Conservation (phyloP, 2,329 filamentous ascomycete genomes). For the Fusarium tricinctum region DNA sequence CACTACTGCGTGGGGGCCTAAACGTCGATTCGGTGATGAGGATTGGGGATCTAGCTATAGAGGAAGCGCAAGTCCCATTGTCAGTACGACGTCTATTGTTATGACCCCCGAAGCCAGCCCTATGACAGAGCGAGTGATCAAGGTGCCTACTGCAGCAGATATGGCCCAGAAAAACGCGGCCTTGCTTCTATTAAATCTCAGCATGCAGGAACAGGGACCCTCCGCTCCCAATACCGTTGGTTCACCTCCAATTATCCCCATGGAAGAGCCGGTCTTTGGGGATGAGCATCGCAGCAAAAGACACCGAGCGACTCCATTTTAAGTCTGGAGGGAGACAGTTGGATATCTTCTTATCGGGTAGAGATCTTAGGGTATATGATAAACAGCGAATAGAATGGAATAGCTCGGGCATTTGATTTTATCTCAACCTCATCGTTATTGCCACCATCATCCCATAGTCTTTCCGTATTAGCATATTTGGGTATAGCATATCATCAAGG, state of each 20-base stretch:
- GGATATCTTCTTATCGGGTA: background rate
- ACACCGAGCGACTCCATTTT: constrained; percentile 39
- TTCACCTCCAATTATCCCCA: background rate
- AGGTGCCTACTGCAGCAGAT: constrained; percentile 18
- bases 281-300: constrained; percentile 46
- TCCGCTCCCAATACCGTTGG: background rate
- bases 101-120: constrained; percentile 43
- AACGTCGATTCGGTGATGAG: constrained; percentile 45
- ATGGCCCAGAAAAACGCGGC: constrained; percentile 41
- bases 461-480: background rate
- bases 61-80: constrained; percentile 42
- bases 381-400: constrained; percentile 41
- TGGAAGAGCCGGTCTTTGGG: background rate
- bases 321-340: background rate
- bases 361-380: constrained; percentile 31
- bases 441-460: background rate
- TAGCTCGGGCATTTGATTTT: constrained; percentile 23
- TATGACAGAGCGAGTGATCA: constrained; percentile 11
- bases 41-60: constrained; percentile 38
- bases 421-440: constrained; percentile 7
- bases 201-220: constrained; percentile 23
- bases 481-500: constrained; percentile 18
- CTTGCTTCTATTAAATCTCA: constrained; percentile 44
- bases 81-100: constrained; percentile 26
- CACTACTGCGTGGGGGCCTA: constrained; percentile 35